Conservation (phyloP, 768 basidiomycete genomes). For the Boletus vermiculosoides region DNA sequence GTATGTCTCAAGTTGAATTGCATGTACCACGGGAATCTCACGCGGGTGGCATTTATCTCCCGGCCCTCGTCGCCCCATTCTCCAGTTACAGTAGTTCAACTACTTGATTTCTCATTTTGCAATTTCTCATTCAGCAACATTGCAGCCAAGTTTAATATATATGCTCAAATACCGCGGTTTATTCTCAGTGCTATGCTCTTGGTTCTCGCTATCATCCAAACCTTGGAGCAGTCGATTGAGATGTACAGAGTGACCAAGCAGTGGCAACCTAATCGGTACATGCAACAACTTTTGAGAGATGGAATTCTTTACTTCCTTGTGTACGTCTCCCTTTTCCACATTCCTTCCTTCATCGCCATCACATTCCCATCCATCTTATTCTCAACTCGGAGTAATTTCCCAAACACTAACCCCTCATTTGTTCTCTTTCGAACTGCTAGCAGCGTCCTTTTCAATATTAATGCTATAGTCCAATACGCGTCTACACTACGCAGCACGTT, state of each 20-base stretch:
- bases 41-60: background rate
- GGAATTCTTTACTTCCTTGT: too few species aligned
- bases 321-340: too few species aligned
- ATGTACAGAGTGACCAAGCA: too few species aligned
- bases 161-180: background rate
- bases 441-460: background rate
- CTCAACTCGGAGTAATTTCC: too few species aligned
- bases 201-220: too few species aligned
- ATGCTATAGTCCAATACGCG: background rate
- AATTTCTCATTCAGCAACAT: background rate
- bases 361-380: background rate
- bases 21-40: background rate
- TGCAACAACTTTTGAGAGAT: too few species aligned
- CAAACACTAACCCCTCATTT: background rate
- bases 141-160: background rate
- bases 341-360: background rate
- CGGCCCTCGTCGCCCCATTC: rapidly evolving
- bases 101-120: background rate
- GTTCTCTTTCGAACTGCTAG: background rate
- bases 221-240: too few species aligned
- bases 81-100: background rate
- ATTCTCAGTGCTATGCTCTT: background rate
- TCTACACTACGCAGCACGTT: rapidly evolving
- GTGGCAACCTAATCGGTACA: too few species aligned
- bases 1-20: background rate